Conservation (phyloP, 164 flowering plant genomes). For the Tetracentron sinense region DNA sequence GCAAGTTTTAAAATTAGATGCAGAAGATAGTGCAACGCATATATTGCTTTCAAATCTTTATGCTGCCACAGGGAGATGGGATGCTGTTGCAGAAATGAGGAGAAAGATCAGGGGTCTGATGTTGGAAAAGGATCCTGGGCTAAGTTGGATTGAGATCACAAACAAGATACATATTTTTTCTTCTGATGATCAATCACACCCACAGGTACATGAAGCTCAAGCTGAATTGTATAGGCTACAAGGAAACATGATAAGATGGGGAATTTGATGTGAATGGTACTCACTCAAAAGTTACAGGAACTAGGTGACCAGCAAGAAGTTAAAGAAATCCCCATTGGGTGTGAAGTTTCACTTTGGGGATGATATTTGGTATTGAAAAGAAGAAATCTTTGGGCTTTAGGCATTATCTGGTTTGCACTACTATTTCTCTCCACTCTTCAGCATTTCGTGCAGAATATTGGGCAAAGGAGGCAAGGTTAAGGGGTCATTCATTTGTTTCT, state of each 20-base stretch:
- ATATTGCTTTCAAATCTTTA: conserved; percentile 69
- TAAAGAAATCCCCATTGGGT: no score
- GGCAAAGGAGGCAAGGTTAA: no score
- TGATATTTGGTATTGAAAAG: no score
- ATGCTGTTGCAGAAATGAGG: conserved; percentile 58
- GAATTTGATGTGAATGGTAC: not conserved
- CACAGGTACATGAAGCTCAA: conserved; percentile 30
- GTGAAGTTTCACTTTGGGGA: no score
- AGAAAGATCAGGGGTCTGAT: conserved; percentile 45
- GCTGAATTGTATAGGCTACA: conserved; percentile 39
- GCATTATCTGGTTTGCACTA: no score
- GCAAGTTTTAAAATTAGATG: conserved; percentile 40
- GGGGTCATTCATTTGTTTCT: no score
- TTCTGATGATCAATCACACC: conserved; percentile 56
- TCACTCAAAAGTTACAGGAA: not conserved
- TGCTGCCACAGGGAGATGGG: conserved; percentile 71
- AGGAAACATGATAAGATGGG: conserved; percentile 34
- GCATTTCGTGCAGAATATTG: no score
- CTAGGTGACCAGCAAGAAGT: no score
- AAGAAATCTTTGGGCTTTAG: no score
- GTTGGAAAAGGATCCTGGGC: conserved; percentile 69
- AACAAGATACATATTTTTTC: conserved; percentile 43
- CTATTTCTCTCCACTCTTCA: no score
- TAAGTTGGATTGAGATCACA: conserved; percentile 79
- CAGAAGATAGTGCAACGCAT: conserved; percentile 57